Base-by-base conservation (phyloP, 495 filamentous ascomycete species). In the Recurvomyces mirabilis region DNA sequence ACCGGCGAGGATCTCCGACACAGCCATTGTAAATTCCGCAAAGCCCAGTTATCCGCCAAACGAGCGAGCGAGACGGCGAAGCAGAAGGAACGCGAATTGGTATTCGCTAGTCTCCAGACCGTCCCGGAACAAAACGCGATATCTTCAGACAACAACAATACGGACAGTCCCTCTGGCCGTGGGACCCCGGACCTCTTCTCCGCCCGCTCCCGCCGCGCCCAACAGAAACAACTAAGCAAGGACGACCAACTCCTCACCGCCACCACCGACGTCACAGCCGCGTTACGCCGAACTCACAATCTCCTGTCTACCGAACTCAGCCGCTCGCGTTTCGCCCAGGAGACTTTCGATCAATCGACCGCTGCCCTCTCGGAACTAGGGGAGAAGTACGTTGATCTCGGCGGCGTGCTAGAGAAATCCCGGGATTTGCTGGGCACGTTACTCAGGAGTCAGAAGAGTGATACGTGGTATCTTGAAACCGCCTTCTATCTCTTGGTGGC, bases 401-500 rank as follows among this genome's bases (percentile, higher is more conserved):
- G 89, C 53, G 72, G 73, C 22, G 67, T 96, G 43, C 66, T 99
- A 20, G 66, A 75, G 0, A 79, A 72, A 26, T 83, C 80, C 15
- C 72, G 78, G 44, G 80, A 75, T 45, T 72, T 99, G 13, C 73
- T 95, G 10, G 74, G 73, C 13, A 84, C 83, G 19, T 66, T 99
- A 35, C 67, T 95, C 25, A 76, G 76, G 52, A 87, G 83, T 23
- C 84, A 88, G 56, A 95, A 95, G 66, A 87, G 80, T 30, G 91
- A 96, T 61, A 91, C 86, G 3, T 99, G 91, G 91, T 99, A 99
- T 54, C 72, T 95, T 21, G 78, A 86, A 62, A 88, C 80, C 15
- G 79, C 88, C 0, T 79, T 96, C 51, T 87, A 86, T 52, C 64
- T 96, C 35, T 71, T 96, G 7, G 29, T 83, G 12, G 70, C 63